Conservation (phyloP, 345 rosid genomes). For the Anacardium occidentale region DNA sequence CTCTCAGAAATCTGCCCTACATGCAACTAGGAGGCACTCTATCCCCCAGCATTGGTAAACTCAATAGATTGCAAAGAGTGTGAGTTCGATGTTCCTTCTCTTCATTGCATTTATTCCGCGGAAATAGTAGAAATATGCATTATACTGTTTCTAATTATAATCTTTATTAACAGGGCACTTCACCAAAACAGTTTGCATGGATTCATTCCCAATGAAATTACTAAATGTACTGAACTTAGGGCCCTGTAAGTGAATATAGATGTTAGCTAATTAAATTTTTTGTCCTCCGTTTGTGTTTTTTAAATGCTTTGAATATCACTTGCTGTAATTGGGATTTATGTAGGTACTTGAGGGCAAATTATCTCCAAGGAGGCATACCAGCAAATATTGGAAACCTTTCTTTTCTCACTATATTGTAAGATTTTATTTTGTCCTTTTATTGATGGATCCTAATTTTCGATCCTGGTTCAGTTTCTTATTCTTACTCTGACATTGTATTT, state of each 20-base stretch:
- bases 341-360: conserved; percentile 89
- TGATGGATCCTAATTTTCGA: neutral
- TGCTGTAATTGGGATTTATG: conserved; percentile 16
- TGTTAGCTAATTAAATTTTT: neutral
- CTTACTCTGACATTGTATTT: neutral
- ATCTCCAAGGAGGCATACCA: conserved; percentile 91
- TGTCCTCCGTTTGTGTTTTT: neutral
- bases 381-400: conserved; percentile 76
- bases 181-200: conserved; percentile 93
- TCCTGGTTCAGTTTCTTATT: neutral
- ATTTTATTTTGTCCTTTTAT: neutral
- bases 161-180: conserved; percentile 57
- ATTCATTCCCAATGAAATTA: conserved; percentile 70
- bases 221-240: conserved; percentile 76
- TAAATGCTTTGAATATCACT: neutral
- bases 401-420: conserved; percentile 73
- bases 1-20: conserved; percentile 76
- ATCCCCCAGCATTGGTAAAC: conserved; percentile 91
- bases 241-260: conserved; percentile 68
- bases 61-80: conserved; percentile 75
- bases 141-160: neutral
- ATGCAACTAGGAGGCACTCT: conserved; percentile 83
- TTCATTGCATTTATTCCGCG: neutral
- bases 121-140: neutral
- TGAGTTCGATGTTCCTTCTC: conserved; percentile 39